Base-by-base conservation (phyloP, 768 basidiomycete genomes). In the Rossbeevera mucosa region DNA sequence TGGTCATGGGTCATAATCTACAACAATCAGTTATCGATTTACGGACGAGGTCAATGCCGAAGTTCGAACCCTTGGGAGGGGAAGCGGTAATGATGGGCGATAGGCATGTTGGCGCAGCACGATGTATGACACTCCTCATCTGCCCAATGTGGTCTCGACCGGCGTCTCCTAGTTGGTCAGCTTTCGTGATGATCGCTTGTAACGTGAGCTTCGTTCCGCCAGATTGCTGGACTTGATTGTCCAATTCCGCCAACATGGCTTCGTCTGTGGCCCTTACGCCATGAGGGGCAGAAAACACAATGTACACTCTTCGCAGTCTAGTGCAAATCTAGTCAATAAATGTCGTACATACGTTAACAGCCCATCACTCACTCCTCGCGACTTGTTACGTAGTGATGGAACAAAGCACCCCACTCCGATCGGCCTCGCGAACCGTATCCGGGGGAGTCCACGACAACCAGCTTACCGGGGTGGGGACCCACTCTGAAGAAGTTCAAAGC, bases 351-450 rank as follows among this genome's bases (percentile, higher is more conserved):
- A 50, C 22, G 46, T 51, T 44, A 16, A 28, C 8, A 3, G 21
- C 18, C 40, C 31, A 33, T 13, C 24, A 72, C 83, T 53, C 58
- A 90, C 88, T 83, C 73, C 60, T 78, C 67, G 16, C 88, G 81
- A 33, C 71, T 79, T 48, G 74, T 63, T 13, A 88, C 55, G 60
- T 90, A 91, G 38, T 78, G 68, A 48, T 86, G 74, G 64, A 91
- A 89, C 4, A 88, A 58, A 24, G 71, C 64, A 1, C 90, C 88
- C 88, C 88, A 91, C 67, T 88, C 86, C 29, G 76, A 75, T 40
- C 86, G 77, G 12, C 90, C 88, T 49, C 86, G 75, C 8, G 76
- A 70, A 44, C 90, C 90, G 64, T 91, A 92, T 14, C 90, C 89
- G 3, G 90, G 90, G 12, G 88, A 78, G 60, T 92, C 90, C 9